Evolutionary conservation across 495 filamentous ascomycete genomes (phyloP).

Genomic region (Hypoxylon rickii): DNA sequence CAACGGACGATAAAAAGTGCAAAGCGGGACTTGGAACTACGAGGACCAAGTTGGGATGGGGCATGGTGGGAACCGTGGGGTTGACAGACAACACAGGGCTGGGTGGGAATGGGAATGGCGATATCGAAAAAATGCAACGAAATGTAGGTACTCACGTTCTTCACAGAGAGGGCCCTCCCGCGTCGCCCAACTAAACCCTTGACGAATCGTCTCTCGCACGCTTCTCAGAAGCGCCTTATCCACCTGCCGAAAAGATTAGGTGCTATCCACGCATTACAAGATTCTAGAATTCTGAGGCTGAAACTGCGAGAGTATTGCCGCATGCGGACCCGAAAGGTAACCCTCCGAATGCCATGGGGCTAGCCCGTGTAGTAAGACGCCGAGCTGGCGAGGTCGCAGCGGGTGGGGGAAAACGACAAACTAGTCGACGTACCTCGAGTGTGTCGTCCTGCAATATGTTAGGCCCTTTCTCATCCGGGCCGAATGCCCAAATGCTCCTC

Average conservation of each 20-base stretch:
- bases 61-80: slow-evolving; percentile 21
- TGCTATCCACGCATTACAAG: slow-evolving; percentile 24
- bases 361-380: slow-evolving; percentile 35
- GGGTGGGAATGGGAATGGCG: slow-evolving; percentile 23
- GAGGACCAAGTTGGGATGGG: slow-evolving; percentile 4
- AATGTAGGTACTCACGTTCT: slow-evolving; percentile 74
- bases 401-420: slow-evolving; percentile 26
- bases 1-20: neutral
- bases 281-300: slow-evolving; percentile 37
- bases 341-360: slow-evolving; percentile 19
- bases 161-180: slow-evolving; percentile 96
- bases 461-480: slow-evolving; percentile 91
- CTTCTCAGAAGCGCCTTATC: slow-evolving; percentile 88
- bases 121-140: slow-evolving; percentile 27
- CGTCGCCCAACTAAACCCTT: slow-evolving; percentile 95
- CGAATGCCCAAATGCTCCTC: slow-evolving; percentile 98
- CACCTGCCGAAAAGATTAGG: slow-evolving; percentile 60
- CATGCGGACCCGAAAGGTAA: slow-evolving; percentile 34
- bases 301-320: slow-evolving; percentile 30
- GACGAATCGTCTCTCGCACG: slow-evolving; percentile 87
- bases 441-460: slow-evolving; percentile 98
- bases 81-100: slow-evolving; percentile 34
- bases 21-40: slow-evolving; percentile 10
- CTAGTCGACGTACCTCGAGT: slow-evolving; percentile 61
- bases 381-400: slow-evolving; percentile 37